A percentile compares a stretch with the other conserved stretches of the same genome.
These are phyloP conservation scores for Hypoxylon sp. DNA, from an alignment of 2,329 filamentous ascomycete genomes.

Conservation along the genomic window DNA sequence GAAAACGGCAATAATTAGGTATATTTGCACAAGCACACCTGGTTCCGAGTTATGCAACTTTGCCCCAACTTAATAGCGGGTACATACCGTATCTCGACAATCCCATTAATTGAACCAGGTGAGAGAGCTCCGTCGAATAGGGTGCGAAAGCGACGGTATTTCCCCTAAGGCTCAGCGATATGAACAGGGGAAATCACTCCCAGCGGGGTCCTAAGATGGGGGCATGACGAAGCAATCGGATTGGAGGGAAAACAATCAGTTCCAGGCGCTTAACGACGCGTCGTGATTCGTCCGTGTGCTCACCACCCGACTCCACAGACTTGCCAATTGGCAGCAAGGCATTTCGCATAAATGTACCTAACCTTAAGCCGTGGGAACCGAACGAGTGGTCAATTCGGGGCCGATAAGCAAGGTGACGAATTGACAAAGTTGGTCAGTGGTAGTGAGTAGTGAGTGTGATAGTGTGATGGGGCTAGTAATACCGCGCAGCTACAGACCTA, in stretches of 20 bases:
- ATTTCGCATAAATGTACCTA: neutral
- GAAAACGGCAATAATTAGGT: slow-evolving; percentile 7
- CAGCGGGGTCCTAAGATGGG: slow-evolving; percentile 13
- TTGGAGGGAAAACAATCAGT: slow-evolving; percentile 31
- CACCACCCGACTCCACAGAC: slow-evolving; percentile 22
- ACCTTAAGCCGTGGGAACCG: slow-evolving; percentile 3
- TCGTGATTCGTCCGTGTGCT: slow-evolving; percentile 35
- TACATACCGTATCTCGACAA: slow-evolving; percentile 7
- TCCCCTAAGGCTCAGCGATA: slow-evolving; percentile 26
- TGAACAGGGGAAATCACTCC: slow-evolving; percentile 38
- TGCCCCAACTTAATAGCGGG: slow-evolving; percentile 9
- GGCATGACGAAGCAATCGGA: slow-evolving; percentile 30
- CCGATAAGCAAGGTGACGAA: slow-evolving; percentile 33
- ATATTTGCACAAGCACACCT: neutral
- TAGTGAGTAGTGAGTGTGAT: slow-evolving; percentile 42
- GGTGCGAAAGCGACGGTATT: slow-evolving; percentile 22
- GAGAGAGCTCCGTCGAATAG: slow-evolving; percentile 34
- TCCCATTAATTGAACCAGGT: slow-evolving; percentile 18
- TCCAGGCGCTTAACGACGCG: slow-evolving; percentile 39
- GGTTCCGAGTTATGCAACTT: slow-evolving; percentile 4
- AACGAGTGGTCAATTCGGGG: slow-evolving; percentile 11
- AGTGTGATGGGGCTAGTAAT: slow-evolving; percentile 39
- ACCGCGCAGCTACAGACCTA: slow-evolving; percentile 8
- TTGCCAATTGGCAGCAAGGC: slow-evolving; percentile 14
- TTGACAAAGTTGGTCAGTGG: slow-evolving; percentile 7